Percentiles rank a stretch among this genome's conserved stretches.
These are phyloP conservation scores for Rhytidiadelphus loreus DNA, from an alignment of 225 moss, liverwort and hornwort genomes.

Conservation along the genomic window DNA sequence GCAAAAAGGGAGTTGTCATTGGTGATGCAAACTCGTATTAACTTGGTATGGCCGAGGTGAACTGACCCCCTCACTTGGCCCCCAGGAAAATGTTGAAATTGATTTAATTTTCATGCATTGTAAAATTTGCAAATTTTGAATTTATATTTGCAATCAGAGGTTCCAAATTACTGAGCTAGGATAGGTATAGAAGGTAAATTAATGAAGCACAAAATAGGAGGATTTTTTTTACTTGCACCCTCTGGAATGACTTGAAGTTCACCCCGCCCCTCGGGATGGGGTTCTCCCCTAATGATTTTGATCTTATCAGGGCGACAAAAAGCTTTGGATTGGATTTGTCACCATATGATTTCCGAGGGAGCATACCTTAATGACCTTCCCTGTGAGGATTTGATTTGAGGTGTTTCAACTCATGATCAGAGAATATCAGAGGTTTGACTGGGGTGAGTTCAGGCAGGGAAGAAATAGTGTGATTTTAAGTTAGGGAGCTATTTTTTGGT, in stretches of 20 bases:
- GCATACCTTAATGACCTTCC: neutral
- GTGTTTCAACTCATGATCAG: rapidly evolving
- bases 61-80: no score
- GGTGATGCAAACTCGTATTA: neutral
- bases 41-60: neutral
- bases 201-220: no score
- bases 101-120: no score
- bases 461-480: rapidly evolving
- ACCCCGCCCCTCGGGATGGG: no score
- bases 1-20: neutral
- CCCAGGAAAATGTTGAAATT: no score
- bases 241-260: no score
- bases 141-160: no score
- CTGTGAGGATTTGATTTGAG: neutral
- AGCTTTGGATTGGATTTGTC: neutral
- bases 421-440: neutral
- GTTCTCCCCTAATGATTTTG: neutral
- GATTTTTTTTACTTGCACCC: no score
- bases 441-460: neutral
- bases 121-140: no score
- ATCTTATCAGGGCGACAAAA: neutral
- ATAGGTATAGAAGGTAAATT: no score
- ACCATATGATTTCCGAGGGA: neutral
- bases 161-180: no score
- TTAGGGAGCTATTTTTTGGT: neutral